A percentile compares a stretch with the other conserved stretches of the same genome.
phyloP scores from a whole-genome alignment of 371 early-diverging fungal species.

The Rhizopus stolonifer region DNA sequence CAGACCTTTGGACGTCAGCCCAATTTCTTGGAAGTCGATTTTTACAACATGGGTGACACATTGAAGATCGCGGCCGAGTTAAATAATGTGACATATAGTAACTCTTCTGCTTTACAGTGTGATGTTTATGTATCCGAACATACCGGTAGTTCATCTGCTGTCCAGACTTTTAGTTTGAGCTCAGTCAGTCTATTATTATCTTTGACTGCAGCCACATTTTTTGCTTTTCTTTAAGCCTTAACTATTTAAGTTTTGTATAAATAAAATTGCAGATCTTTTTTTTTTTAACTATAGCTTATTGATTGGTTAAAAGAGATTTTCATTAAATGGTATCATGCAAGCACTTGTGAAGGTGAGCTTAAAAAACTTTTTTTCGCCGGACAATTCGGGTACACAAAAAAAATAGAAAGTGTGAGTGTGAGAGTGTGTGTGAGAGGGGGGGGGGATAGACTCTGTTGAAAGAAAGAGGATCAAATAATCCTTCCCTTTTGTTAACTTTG shows the following conservation, averaged over 20 bases:
- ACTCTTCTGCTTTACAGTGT: slow-evolving; percentile 16
- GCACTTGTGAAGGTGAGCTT: too few relatives aligned
- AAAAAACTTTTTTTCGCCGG: too few relatives aligned
- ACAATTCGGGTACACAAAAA: too few relatives aligned
- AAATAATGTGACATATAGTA: slow-evolving; percentile 61
- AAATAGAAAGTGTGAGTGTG: too few relatives aligned
- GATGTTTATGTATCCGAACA: slow-evolving; percentile 14
- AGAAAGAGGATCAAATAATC: too few relatives aligned
- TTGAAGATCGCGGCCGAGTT: slow-evolving; percentile 57
- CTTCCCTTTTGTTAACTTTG: slow-evolving; percentile 19
- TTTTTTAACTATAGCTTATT: too few relatives aligned
- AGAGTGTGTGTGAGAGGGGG: too few relatives aligned
- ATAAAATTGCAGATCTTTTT: too few relatives aligned
- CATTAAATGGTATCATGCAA: too few relatives aligned
- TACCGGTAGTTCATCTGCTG: slow-evolving; percentile 2
- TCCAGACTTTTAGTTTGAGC: slow-evolving; percentile 1
- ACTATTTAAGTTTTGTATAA: too few relatives aligned
- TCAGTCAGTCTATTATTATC: slow-evolving; percentile 14
- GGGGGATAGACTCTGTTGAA: too few relatives aligned
- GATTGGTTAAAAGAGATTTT: too few relatives aligned
- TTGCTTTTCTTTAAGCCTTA: slow-evolving; percentile 12
- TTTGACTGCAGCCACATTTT: slow-evolving; percentile 17
- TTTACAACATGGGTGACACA: slow-evolving; percentile 64
- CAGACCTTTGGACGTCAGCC: slow-evolving; percentile 55
- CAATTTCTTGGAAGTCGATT: slow-evolving; percentile 77